phyloP scores from a whole-genome alignment of 1,284 basidiomycete species.

The Malassezia sympodialis region DNA sequence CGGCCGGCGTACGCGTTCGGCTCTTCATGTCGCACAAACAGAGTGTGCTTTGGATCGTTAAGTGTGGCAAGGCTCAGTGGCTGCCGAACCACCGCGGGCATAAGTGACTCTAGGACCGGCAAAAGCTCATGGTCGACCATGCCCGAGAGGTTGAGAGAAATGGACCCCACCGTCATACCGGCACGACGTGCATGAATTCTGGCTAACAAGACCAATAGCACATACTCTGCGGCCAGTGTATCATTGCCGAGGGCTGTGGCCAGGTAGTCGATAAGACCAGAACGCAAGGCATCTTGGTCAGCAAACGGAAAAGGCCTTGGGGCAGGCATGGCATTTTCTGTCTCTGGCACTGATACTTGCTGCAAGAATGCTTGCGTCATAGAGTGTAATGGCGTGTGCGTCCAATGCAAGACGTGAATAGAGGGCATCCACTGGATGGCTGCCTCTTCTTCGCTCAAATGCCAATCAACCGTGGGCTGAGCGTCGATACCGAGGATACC shows the following conservation, averaged over 20 bases:
- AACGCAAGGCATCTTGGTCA: constrained; percentile 1
- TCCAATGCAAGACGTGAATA: constrained; percentile 29
- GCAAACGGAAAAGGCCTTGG: constrained; percentile 1
- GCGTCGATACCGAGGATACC: constrained; percentile 28
- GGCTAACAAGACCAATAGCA: constrained; percentile 59
- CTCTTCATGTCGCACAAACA: constrained; percentile 55
- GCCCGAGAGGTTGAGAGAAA: constrained; percentile 54
- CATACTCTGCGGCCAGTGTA: constrained; percentile 61
- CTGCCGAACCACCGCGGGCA: constrained; percentile 56
- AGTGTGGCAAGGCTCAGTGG: constrained; percentile 50
- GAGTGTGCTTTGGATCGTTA: constrained; percentile 51
- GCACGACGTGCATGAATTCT: constrained; percentile 63
- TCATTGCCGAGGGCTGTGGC: constrained; percentile 26
- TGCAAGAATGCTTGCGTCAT: background rate
- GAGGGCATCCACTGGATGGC: constrained; percentile 22
- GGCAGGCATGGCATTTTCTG: no score
- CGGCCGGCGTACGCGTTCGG: constrained; percentile 66
- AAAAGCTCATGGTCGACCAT: constrained; percentile 54
- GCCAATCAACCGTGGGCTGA: constrained; percentile 25
- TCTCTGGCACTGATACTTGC: background rate
- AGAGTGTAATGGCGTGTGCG: background rate
- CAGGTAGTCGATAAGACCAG: constrained; percentile 25
- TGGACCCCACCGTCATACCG: constrained; percentile 60
- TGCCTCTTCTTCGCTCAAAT: constrained; percentile 10
- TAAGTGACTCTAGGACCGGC: constrained; percentile 51